phyloP scores from a whole-genome alignment of 2,329 filamentous ascomycete genomes.

The Verticillium longisporum region DNA sequence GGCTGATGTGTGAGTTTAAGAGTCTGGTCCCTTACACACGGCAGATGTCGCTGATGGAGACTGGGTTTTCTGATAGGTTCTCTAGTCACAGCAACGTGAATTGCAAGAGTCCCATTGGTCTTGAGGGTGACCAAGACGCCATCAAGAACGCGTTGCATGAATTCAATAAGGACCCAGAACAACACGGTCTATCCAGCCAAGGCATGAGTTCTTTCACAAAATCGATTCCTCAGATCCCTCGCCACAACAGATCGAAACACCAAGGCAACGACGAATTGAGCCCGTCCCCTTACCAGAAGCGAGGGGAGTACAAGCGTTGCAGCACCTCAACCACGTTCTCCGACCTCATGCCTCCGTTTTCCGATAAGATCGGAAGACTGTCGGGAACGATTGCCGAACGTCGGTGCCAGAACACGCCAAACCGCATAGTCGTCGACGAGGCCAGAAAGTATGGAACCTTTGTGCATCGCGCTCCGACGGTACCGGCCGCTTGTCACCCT shows the following conservation, averaged over 20 bases:
- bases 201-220: background rate
- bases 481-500: slow-evolving; percentile 15
- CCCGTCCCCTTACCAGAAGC: background rate
- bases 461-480: background rate
- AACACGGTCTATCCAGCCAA: background rate
- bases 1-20: slow-evolving; percentile 32
- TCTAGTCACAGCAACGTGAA: slow-evolving; percentile 3
- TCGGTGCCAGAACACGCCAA: slow-evolving; percentile 4
- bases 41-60: background rate
- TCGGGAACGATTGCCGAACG: slow-evolving; percentile 9
- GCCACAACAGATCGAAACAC: background rate
- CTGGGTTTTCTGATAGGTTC: background rate
- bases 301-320: background rate
- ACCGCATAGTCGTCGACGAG: slow-evolving; percentile 4
- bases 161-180: background rate
- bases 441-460: slow-evolving; percentile 5
- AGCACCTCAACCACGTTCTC: slow-evolving; percentile 9
- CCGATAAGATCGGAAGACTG: background rate
- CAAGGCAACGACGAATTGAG: background rate
- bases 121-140: background rate
- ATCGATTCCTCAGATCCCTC: background rate
- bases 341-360: slow-evolving; percentile 5
- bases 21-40: background rate
- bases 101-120: background rate
- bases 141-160: background rate